Evolutionary conservation across 2,329 filamentous ascomycete genomes (phyloP).

Genomic region (Fusarium sp.): DNA sequence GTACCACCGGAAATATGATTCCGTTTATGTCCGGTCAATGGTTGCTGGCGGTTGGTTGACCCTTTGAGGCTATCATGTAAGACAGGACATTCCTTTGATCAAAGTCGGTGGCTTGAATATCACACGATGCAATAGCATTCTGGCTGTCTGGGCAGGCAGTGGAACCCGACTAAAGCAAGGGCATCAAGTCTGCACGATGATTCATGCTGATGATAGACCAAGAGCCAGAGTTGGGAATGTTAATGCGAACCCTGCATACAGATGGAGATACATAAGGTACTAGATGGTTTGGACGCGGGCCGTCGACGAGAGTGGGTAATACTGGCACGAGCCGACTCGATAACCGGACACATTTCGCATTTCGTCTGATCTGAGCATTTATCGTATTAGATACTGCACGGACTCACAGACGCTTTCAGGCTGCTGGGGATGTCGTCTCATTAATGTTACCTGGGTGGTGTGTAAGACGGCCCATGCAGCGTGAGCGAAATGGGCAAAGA

Average conservation of each 20-base stretch:
- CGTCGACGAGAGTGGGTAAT: constrained; percentile 3
- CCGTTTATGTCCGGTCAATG: neutral
- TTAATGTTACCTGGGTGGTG: constrained; percentile 15
- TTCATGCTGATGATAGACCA: constrained; percentile 4
- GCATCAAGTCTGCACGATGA: constrained; percentile 5
- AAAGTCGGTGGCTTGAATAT: constrained; percentile 12
- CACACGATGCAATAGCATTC: neutral
- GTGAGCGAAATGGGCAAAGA: neutral
- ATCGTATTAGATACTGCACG: constrained; percentile 1
- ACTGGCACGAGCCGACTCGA: constrained; percentile 15
- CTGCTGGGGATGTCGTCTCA: constrained; percentile 2
- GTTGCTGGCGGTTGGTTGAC: neutral
- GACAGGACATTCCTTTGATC: constrained; percentile 32
- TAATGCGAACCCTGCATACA: constrained; percentile 23
- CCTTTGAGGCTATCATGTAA: constrained; percentile 21
- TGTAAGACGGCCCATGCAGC: neutral
- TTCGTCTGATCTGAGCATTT: constrained; percentile 12
- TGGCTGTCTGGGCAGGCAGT: neutral
- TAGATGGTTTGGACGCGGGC: constrained; percentile 5
- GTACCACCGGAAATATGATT: neutral
- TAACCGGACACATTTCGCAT: constrained; percentile 17
- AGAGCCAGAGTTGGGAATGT: constrained; percentile 18
- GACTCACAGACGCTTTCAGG: neutral
- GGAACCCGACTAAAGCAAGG: neutral
- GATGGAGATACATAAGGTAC: neutral